Percentiles rank a stretch among this genome's conserved stretches.
phyloP scores from a whole-genome alignment of 192 early-diverging fungal species.

The Geranomyces michiganensis region DNA sequence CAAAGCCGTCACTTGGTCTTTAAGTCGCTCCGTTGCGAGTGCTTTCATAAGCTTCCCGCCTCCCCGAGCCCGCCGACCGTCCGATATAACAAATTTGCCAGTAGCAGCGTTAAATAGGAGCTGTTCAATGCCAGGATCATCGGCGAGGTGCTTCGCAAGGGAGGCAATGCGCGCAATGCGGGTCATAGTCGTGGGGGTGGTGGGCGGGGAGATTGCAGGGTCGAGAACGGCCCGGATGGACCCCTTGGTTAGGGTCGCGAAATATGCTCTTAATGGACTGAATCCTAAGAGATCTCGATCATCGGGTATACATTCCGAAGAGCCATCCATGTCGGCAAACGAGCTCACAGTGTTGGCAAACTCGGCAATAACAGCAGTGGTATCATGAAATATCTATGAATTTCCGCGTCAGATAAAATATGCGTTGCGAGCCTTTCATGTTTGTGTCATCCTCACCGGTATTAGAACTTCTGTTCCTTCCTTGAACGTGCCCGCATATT shows the following conservation, averaged over 20 bases:
- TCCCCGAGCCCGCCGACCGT: conserved; percentile 28
- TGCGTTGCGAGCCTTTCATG: background rate
- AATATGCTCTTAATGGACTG: conserved; percentile 36
- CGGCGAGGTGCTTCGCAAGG: conserved; percentile 35
- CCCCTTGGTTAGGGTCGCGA: background rate
- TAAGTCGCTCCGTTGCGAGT: conserved; percentile 50
- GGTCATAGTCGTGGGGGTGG: background rate
- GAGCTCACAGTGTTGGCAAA: conserved; percentile 42
- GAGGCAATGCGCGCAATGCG: conserved; percentile 37
- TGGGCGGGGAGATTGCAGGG: background rate
- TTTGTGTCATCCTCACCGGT: conserved; percentile 3
- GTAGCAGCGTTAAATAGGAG: conserved; percentile 40
- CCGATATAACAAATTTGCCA: conserved; percentile 41
- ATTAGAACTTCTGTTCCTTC: conserved; percentile 6
- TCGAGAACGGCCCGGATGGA: conserved; percentile 5
- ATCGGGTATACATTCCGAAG: conserved; percentile 37
- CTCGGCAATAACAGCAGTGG: conserved; percentile 30
- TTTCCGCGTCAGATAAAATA: background rate
- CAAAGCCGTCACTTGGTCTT: conserved; percentile 43
- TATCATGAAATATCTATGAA: background rate
- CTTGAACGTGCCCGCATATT: conserved; percentile 30
- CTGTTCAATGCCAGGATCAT: conserved; percentile 26
- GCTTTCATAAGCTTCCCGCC: conserved; percentile 40
- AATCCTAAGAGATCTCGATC: conserved; percentile 41
- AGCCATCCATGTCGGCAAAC: conserved; percentile 54